These are phyloP conservation scores for Fonsecaea multimorphosa DNA, from an alignment of 2,329 filamentous ascomycete species.

Conservation along the genomic window DNA sequence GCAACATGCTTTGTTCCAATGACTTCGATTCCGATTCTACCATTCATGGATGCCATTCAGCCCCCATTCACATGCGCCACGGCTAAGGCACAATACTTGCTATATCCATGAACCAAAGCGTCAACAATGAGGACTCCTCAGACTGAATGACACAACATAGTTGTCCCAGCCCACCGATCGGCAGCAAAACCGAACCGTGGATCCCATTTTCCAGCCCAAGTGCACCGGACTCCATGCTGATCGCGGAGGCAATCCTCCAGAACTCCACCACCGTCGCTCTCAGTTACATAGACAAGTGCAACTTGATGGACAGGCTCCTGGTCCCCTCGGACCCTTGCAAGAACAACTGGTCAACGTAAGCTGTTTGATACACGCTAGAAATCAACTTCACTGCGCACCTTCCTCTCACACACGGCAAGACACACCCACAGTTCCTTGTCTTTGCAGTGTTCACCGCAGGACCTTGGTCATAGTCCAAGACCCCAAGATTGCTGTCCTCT, in stretches of 20 bases:
- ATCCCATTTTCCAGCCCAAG: neutral
- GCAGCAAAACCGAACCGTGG: neutral
- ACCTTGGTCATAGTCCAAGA: neutral
- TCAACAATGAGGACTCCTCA: neutral
- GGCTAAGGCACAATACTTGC: neutral
- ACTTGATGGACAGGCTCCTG: constrained; percentile 28
- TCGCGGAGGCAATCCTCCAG: neutral
- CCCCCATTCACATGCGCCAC: neutral
- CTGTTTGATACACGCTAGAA: neutral
- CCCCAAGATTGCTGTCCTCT: neutral
- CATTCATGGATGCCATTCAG: neutral
- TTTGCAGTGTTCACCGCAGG: constrained; percentile 5
- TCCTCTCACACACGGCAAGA: constrained; percentile 29
- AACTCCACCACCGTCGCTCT: neutral
- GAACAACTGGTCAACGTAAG: constrained; percentile 26
- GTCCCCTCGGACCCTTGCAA: constrained; percentile 27
- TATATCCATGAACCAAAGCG: neutral
- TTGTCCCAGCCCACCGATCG: neutral
- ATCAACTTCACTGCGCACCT: constrained; percentile 12
- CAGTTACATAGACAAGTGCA: constrained; percentile 34
- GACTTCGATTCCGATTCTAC: constrained; percentile 4
- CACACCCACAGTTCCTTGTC: constrained; percentile 33
- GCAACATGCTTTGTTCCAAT: constrained; percentile 7
- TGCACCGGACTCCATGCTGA: neutral
- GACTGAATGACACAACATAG: neutral